Evolutionary conservation across 768 basidiomycete genomes (phyloP).

Genomic region (Mycena kentingensis): DNA sequence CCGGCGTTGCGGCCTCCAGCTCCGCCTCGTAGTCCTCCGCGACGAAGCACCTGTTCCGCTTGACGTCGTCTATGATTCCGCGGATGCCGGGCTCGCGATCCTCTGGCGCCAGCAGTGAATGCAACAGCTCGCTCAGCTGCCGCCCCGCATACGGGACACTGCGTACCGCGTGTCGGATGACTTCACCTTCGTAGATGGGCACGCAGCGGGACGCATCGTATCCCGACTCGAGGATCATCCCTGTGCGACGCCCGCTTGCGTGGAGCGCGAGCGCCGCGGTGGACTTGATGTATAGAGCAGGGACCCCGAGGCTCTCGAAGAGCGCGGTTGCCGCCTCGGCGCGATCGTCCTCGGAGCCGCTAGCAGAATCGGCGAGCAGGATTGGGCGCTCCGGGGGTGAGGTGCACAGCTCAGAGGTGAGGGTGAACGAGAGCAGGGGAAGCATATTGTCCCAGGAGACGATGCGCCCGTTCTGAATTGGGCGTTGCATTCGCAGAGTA

Average conservation of each 20-base stretch:
- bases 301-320: constrained; percentile 77
- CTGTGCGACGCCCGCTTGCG: constrained; percentile 71
- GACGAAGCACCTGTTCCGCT: neutral
- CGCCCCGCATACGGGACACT: neutral
- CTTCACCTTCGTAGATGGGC: constrained; percentile 58
- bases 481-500: no score
- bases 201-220: constrained; percentile 76
- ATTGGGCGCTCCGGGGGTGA: neutral
- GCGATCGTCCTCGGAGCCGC: neutral
- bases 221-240: constrained; percentile 75
- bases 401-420: no score
- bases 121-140: neutral
- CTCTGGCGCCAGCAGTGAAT: neutral
- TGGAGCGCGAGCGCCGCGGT: constrained; percentile 73
- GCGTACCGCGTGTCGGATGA: neutral
- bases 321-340: constrained; percentile 70
- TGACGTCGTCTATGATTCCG: neutral
- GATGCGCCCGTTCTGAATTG: no score
- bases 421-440: no score
- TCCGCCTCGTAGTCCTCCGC: neutral
- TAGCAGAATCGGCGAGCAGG: neutral
- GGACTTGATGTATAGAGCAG: constrained; percentile 72
- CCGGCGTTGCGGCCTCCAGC: neutral
- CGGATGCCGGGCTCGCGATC: no score
- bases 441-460: no score